Percentiles rank a stretch among this genome's conserved stretches.
phyloP scores from a whole-genome alignment of 352 stramenopile species.

The Phytophthora palmivora region DNA sequence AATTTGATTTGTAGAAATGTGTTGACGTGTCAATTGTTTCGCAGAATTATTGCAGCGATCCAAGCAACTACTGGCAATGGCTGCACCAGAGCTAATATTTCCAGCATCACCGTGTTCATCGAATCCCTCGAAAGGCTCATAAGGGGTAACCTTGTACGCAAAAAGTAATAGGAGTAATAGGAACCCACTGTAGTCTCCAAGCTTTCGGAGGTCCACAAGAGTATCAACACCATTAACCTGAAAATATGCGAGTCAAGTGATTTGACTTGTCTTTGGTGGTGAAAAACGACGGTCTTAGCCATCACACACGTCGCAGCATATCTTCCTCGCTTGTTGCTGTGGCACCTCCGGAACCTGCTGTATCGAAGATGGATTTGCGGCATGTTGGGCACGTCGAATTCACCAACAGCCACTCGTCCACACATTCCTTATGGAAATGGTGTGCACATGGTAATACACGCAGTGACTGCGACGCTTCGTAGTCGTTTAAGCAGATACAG shows the following conservation, averaged over 20 bases:
- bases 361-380: slow-evolving; percentile 81
- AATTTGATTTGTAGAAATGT: neutral
- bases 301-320: slow-evolving; percentile 66
- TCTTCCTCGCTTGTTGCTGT: slow-evolving; percentile 59
- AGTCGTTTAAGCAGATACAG: slow-evolving; percentile 93
- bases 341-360: slow-evolving; percentile 18
- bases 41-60: slow-evolving; percentile 37
- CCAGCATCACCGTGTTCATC: slow-evolving; percentile 14
- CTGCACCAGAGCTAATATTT: slow-evolving; percentile 21
- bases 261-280: slow-evolving; percentile 14
- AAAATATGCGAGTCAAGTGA: slow-evolving; percentile 27
- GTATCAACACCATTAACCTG: slow-evolving; percentile 33
- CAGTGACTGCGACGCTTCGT: slow-evolving; percentile 88
- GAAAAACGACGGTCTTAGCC: slow-evolving; percentile 1
- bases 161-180: slow-evolving; percentile 11
- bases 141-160: neutral
- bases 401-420: slow-evolving; percentile 90
- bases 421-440: slow-evolving; percentile 94
- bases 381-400: slow-evolving; percentile 91
- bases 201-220: slow-evolving; percentile 15
- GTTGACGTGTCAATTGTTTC: slow-evolving; percentile 7
- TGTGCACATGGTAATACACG: slow-evolving; percentile 96
- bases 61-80: slow-evolving; percentile 21
- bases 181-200: slow-evolving; percentile 6
- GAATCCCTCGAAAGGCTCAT: slow-evolving; percentile 5